Conservation (phyloP, 1,139 yeast species). For the Meyerozyma carpophila region DNA sequence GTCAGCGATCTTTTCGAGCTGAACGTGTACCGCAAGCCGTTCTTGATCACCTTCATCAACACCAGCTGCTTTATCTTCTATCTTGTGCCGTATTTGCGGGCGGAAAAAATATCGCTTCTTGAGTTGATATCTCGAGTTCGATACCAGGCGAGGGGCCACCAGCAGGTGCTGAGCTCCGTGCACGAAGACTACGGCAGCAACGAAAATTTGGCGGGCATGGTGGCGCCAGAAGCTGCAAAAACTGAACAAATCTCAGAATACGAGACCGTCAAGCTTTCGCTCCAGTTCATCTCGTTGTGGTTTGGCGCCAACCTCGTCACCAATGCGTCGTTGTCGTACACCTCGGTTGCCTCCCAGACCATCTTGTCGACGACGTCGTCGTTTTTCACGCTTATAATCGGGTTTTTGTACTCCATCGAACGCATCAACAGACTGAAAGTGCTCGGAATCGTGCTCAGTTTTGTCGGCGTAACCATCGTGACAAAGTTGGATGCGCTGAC, state of each 20-base stretch:
- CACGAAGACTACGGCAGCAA: constrained; percentile 16
- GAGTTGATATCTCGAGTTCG: constrained; percentile 19
- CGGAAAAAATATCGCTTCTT: constrained; percentile 11
- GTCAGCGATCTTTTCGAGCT: constrained; percentile 69
- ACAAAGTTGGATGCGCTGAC: constrained; percentile 53
- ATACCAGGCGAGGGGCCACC: neutral
- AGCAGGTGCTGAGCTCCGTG: neutral
- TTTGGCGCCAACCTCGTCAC: constrained; percentile 83
- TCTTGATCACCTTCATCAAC: constrained; percentile 84
- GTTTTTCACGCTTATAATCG: constrained; percentile 85
- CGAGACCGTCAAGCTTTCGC: constrained; percentile 58
- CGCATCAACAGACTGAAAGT: constrained; percentile 59
- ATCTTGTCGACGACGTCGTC: constrained; percentile 88
- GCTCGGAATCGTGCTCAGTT: constrained; percentile 63
- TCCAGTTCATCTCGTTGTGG: constrained; percentile 85
- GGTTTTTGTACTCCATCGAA: constrained; percentile 69
- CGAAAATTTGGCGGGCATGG: constrained; percentile 15
- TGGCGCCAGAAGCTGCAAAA: constrained; percentile 11
- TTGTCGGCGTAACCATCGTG: constrained; percentile 74
- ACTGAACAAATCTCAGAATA: constrained; percentile 24
- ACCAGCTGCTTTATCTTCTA: constrained; percentile 81
- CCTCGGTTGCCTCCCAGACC: constrained; percentile 91
- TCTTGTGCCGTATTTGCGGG: constrained; percentile 54
- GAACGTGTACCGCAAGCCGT: constrained; percentile 79
- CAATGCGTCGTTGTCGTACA: constrained; percentile 79